phyloP scores from a whole-genome alignment of 1,284 basidiomycete genomes.

The Rhodotorula sp. region DNA sequence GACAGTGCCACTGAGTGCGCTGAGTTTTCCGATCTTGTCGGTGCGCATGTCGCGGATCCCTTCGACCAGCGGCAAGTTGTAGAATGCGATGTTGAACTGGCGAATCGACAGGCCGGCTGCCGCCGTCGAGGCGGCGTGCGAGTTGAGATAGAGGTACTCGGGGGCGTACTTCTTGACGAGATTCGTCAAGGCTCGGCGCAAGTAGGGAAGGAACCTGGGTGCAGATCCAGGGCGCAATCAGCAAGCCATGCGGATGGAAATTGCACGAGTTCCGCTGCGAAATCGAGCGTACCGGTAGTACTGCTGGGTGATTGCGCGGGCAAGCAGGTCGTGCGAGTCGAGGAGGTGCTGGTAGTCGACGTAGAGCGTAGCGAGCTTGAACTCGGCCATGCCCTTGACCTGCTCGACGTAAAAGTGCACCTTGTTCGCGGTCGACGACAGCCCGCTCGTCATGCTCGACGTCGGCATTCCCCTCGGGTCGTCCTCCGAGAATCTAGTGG shows the following conservation, averaged over 20 bases:
- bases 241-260: not conserved
- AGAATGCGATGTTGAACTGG: constrained; percentile 94
- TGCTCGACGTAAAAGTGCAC: constrained; percentile 53
- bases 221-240: not conserved
- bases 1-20: constrained; percentile 93
- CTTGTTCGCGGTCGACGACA: constrained; percentile 26
- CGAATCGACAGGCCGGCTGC: constrained; percentile 78
- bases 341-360: constrained; percentile 92
- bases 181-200: constrained; percentile 84
- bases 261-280: too few relatives aligned
- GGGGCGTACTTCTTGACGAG: constrained; percentile 84
- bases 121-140: constrained; percentile 52
- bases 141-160: constrained; percentile 87
- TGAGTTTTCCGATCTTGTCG: constrained; percentile 85
- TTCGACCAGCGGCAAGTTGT: constrained; percentile 77
- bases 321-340: constrained; percentile 84
- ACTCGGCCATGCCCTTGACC: constrained; percentile 84
- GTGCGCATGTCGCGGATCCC: constrained; percentile 94
- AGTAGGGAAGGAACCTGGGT: constrained; percentile 81
- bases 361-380: constrained; percentile 90
- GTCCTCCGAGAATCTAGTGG: constrained; percentile 71
- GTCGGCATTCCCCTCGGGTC: constrained; percentile 60
- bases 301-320: constrained; percentile 85
- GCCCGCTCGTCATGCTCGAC: constrained; percentile 61
- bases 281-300: constrained; percentile 68